A percentile compares a stretch with the other conserved stretches of the same genome.
Conservation (phyloP, 495 filamentous ascomycete genomes). For the Talaromyces nanjingensis region DNA sequence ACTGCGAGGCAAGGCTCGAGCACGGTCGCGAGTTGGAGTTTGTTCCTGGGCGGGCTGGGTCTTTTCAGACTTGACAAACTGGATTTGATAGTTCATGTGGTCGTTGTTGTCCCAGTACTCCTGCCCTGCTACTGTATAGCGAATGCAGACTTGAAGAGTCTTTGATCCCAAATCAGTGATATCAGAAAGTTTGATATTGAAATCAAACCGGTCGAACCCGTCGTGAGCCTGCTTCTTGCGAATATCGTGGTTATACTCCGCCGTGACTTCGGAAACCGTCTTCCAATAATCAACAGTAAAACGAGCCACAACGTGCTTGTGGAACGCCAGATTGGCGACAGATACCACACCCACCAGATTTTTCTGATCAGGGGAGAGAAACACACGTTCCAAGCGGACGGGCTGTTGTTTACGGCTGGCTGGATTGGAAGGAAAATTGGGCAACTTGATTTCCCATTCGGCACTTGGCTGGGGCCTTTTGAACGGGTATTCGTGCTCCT, state of each 20-base stretch:
- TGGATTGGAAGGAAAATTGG: conserved; percentile 73
- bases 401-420: conserved; percentile 55
- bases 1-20: conserved; percentile 67
- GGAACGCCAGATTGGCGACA: conserved; percentile 83
- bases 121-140: conserved; percentile 75
- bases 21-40: conserved; percentile 45
- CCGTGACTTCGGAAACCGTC: conserved; percentile 88
- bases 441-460: conserved; percentile 81
- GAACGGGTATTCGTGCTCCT: conserved; percentile 84
- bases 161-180: conserved; percentile 84
- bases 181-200: conserved; percentile 88
- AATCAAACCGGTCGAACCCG: conserved; percentile 82
- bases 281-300: conserved; percentile 99
- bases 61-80: conserved; percentile 75
- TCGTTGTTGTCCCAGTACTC: conserved; percentile 96
- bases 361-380: conserved; percentile 79
- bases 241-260: conserved; percentile 78
- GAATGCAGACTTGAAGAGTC: conserved; percentile 84
- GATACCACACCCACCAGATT: conserved; percentile 73
- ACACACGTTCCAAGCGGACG: conserved; percentile 74
- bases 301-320: conserved; percentile 79
- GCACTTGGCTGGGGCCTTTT: conserved; percentile 44
- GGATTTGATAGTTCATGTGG: conserved; percentile 79
- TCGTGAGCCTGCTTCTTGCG: conserved; percentile 56
- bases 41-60: conserved; percentile 47